Base-by-base conservation (phyloP, 345 rosid genomes). In the Dovyalis caffra region DNA sequence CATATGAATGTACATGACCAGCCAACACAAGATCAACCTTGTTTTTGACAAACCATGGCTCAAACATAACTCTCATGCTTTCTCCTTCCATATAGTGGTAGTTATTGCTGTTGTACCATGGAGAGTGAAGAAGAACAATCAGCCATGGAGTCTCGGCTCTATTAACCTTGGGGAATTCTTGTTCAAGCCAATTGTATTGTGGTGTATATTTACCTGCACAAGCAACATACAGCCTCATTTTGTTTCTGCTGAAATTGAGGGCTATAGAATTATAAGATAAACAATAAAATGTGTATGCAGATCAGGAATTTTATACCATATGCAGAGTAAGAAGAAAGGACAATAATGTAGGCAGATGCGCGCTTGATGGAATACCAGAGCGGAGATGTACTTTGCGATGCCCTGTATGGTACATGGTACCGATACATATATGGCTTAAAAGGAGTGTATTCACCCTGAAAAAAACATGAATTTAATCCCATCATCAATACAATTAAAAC, bases 1-100 rank as follows among this genome's bases (percentile, higher is more conserved):
- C 84, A 16, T 84, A 81, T 5, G 82, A 69, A 78, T 81, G 84
- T 35, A 84, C 86, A 66, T 83, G 86, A 72, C 86, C 86, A 56
- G 86, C 69, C n/a, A 83, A 61, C 6, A 83, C 86, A 40, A 80
- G 15, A 60, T 83, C 86, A 6, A 83, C 86, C 69, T 83, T 80
- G 76, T 77, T 20, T 64, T 83, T 20, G 12, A 83, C 80, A 37
- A 83, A 72, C 86, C 83, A 83, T 18, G 81, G 1, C 43, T 80
- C 86, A 58, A 77, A 80, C 65, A 34, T 35, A 29, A 83, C 84
- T 47, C 86, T 65, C 86, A 80, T 83, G 76, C 64, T 64, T 67
- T 80, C 86, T 28, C 86, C 84, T 80, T 83, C 86, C 86, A 83
- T 83, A 61, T 83, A 83, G 35, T 83, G 86, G 33, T 80, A 80